Percentiles rank a stretch among this genome's conserved stretches.
These are phyloP conservation scores for Trifolium pratense DNA, from an alignment of 306 rosid genomes.

Conservation along the genomic window DNA sequence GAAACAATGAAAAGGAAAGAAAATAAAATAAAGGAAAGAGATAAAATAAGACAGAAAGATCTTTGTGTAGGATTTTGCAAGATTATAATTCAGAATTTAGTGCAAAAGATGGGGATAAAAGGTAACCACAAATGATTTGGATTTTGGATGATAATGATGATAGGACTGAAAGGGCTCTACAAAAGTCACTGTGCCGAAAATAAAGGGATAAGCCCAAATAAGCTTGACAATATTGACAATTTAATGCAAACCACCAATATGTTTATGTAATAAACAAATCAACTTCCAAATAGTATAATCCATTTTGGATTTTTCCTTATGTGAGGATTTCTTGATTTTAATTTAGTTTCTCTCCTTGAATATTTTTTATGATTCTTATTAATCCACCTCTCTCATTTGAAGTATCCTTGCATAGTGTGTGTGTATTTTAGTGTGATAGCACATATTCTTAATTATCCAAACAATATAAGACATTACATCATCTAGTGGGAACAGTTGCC, in stretches of 20 bases:
- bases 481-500: neutral
- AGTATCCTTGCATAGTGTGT: no score
- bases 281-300: neutral
- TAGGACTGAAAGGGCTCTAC: slow-evolving; percentile 22
- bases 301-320: neutral
- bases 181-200: slow-evolving; percentile 32
- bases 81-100: slow-evolving; percentile 9
- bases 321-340: no score
- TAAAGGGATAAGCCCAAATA: slow-evolving; percentile 34
- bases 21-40: neutral
- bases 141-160: slow-evolving; percentile 38
- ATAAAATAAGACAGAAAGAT: slow-evolving; percentile 31
- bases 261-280: slow-evolving; percentile 12
- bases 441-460: no score
- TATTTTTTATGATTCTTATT: no score
- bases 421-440: neutral
- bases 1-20: slow-evolving; percentile 1
- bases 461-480: neutral
- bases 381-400: no score
- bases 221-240: slow-evolving; percentile 49
- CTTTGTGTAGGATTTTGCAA: slow-evolving; percentile 44
- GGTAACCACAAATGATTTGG: slow-evolving; percentile 32
- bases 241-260: slow-evolving; percentile 35
- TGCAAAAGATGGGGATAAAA: slow-evolving; percentile 11
- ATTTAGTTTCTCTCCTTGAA: neutral